A percentile compares a stretch with the other conserved stretches of the same genome.
These are phyloP conservation scores for Suillus lakei DNA, from an alignment of 768 basidiomycete genomes.

Conservation along the genomic window DNA sequence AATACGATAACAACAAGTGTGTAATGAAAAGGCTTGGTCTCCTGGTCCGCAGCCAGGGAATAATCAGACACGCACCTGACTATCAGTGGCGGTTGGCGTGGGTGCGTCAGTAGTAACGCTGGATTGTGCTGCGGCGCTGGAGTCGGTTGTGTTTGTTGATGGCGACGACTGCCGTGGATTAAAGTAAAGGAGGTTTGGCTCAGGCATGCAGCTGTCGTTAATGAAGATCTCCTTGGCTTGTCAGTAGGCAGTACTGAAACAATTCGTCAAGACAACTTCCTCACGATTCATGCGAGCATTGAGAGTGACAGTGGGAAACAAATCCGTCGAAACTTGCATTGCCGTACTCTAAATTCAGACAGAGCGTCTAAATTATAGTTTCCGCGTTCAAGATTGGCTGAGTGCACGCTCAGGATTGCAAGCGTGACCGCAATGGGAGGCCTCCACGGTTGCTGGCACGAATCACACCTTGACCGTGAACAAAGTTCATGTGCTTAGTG, in stretches of 20 bases:
- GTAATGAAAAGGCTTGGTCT: background rate
- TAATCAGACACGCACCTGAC: slow-evolving; percentile 1
- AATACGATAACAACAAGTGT: background rate
- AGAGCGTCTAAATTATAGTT: background rate
- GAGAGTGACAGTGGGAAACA: slow-evolving; percentile 1
- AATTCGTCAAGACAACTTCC: background rate
- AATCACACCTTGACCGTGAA: background rate
- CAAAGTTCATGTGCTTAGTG: background rate
- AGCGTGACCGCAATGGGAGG: background rate
- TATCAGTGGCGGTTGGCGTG: background rate
- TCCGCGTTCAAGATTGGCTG: background rate
- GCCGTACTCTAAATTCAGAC: background rate
- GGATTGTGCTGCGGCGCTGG: background rate
- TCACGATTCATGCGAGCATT: background rate
- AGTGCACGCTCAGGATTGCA: background rate
- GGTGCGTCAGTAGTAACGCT: background rate
- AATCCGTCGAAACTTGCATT: no score
- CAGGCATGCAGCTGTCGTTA: background rate
- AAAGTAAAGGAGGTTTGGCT: background rate
- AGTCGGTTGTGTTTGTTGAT: background rate
- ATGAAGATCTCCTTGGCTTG: background rate
- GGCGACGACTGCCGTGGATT: slow-evolving; percentile 3
- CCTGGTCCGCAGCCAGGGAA: background rate
- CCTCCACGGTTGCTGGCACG: background rate
- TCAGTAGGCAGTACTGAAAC: background rate